Conservation (phyloP, 805 yeast species). For the Wickerhamiella azymoides region DNA sequence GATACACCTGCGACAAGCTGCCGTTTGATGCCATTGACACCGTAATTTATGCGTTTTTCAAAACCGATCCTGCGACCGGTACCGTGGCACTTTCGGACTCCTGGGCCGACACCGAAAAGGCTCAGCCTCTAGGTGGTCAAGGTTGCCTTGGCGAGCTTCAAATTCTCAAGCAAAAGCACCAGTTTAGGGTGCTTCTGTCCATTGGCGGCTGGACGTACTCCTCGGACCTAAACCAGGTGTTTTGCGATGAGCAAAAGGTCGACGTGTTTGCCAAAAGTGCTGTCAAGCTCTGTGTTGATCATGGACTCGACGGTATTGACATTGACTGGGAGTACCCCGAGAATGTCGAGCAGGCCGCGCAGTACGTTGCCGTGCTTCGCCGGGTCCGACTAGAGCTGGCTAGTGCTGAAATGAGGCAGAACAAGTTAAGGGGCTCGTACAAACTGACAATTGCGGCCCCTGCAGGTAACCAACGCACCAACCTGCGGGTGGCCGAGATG, state of each 20-base stretch:
- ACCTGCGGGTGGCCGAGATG: slow-evolving; percentile 39
- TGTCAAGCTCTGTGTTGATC: slow-evolving; percentile 33
- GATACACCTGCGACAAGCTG: slow-evolving; percentile 47
- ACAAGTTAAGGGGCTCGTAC: slow-evolving; percentile 23
- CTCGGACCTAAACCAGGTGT: slow-evolving; percentile 34
- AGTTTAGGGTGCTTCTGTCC: slow-evolving; percentile 50
- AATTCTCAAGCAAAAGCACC: slow-evolving; percentile 31
- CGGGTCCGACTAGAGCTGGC: slow-evolving; percentile 31
- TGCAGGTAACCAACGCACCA: slow-evolving; percentile 34
- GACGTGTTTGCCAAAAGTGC: slow-evolving; percentile 38
- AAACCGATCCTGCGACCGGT: slow-evolving; percentile 43
- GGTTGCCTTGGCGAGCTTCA: slow-evolving; percentile 42
- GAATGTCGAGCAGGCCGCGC: slow-evolving; percentile 31
- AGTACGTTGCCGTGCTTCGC: slow-evolving; percentile 33
- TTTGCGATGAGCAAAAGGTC: slow-evolving; percentile 28
- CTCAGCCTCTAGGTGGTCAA: slow-evolving; percentile 15
- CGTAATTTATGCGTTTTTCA: slow-evolving; percentile 64
- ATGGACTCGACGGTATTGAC: slow-evolving; percentile 81
- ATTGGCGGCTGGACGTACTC: slow-evolving; percentile 71
- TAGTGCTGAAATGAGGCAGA: slow-evolving; percentile 24
- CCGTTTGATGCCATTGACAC: slow-evolving; percentile 47
- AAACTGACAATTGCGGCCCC: slow-evolving; percentile 68
- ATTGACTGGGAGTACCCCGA: slow-evolving; percentile 90
- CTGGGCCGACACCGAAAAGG: slow-evolving; percentile 45
- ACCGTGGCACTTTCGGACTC: slow-evolving; percentile 41